Evolutionary conservation across 306 rosid species (phyloP), one percentile per base, ranked within the genome.

Genomic region (Trifolium subterraneum): DNA sequence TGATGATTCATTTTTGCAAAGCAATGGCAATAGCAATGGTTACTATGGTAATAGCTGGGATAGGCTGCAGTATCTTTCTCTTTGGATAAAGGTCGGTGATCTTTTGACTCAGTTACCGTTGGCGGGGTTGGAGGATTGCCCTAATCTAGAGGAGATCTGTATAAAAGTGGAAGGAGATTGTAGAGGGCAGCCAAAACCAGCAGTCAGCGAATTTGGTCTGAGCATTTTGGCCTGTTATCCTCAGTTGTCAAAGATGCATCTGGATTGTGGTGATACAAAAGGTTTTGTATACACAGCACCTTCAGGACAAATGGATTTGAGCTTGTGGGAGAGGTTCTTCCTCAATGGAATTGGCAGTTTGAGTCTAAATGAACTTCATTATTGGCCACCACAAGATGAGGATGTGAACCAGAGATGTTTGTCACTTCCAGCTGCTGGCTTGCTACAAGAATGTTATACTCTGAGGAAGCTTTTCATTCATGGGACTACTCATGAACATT

Each of bases 341-440:
- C 83, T 93, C 31, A 85, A 75, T 76, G 93, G 96, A 7, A 81
- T 93, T n/a, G 86, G 85, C 39, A 55, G 76, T 60, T 67, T 93
- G 79, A 81, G 86, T 55, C 87, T 93, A 2, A 52, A 73, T 14
- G 96, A 88, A 51, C 96, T 90, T 36, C 88, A 87, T 80, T 93
- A 90, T 72, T 93, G 98, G 98, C 97, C 98, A 10, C 97, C 97
- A 7, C 97, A 90, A 68, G 98, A 93, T 75, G 82, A 78, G 81
- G 96, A 86, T 35, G 88, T 93, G 42, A 90, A 90, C 81, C 97
- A 88, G 78, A 82, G 98, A 81, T 86, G 97, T 58, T 56, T 90
- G 5, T 89, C 92, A 19, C 93, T 84, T 27, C 84, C 98, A 7
- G 96, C 92, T 3, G 92, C 93, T 7, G 98, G 98, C 63, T 70